Evolutionary conservation across 176 grass and related monocot species (phyloP), one percentile per base, ranked within the genome.

Genomic region (Guadua angustifolia): DNA sequence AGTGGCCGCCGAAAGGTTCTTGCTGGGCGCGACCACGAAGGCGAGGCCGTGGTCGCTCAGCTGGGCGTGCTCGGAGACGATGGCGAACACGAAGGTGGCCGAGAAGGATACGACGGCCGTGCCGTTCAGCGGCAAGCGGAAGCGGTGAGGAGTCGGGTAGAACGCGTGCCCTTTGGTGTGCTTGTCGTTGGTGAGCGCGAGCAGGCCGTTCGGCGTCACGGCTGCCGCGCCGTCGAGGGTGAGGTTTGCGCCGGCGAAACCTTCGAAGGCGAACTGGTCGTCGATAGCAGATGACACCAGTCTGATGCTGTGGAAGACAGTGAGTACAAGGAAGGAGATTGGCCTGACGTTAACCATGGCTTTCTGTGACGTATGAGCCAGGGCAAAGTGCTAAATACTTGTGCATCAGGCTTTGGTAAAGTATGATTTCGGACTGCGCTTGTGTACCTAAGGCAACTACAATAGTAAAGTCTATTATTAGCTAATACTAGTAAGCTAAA

Each of bases 61-160:
- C 63, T 88, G 53, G 36, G 73, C 57, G 21, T 88, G 82, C 71
- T 83, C 29, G 22, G 92, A 77, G 32, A 47, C n/a, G 65, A 94
- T 88, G 73, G 68, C 82, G 44, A 94, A 94, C 12, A 91, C 88
- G 64, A 94, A 94, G 57, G 66, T 86, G 32, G 79, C 78, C 7
- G 92, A 94, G 69, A 93, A 93, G 52, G 91, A 93, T 4, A 3
- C 14, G 49, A 35, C 5, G 15, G 66, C 19, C 1, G 62, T 13
- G 12, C 50, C 12, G 43, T 46, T 70, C 26, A 4, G 25, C 9
- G 70, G 39, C 10, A 18, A 12, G 3, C 24, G 63, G 64, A 85
- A 73, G 22, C 11, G 78, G 29, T 79, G 36, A 45, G 85, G 82
- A 82, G 19, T 2, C 19, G 64, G 71, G 74, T 88, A 56, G 65